Base-by-base conservation (phyloP, 2,329 filamentous ascomycete genomes). In the Mycosphaerella sp. region DNA sequence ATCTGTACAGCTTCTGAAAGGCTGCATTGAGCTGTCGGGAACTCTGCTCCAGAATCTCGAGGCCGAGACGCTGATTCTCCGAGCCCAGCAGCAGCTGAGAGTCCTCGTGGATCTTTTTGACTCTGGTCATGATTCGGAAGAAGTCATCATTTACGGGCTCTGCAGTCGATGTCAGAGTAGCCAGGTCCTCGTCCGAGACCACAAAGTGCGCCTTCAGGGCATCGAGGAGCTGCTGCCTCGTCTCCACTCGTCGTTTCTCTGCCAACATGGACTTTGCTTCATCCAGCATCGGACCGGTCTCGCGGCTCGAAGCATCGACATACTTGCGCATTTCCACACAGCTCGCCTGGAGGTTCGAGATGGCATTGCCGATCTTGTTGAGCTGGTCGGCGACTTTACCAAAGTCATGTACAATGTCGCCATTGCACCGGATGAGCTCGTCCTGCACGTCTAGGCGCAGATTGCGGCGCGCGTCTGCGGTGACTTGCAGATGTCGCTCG, bases 1-100 rank as follows among this genome's bases (percentile, higher is more conserved):
- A 98, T 64, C 89, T 84, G 72, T 95, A 96, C 2, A 98, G 79
- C 68, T 96, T 98, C 68, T 98, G 92, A 64, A 93, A 98, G 4
- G 89, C 92, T 12, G 85, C 79, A 65, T 95, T 93, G 47, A 98
- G 79, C 58, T 89, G 83, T 55, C 89, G 89, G 0, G 90, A 91
- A 52, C 85, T 92, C 69, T 92, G 83, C 59, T 96, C 92, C 79
- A 97, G 91, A 46, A 97, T 81, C 64, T 97, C 91, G 3, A 95
- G 76, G 0, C 92, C 93, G 0, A 96, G 74, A 7, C 85, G 84
- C 71, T 97, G 91, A 63, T 90, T 89, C 69, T 96, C 91, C 31
- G 90, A 88, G 2, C 91, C 92, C 1, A 98, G 81, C 4, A 98
- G 75, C 32, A 95, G 78, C 67, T 96, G 87, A 64, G 90, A 95